phyloP scores from a whole-genome alignment of 2,329 filamentous ascomycete genomes.

The Colletotrichum aenigma region DNA sequence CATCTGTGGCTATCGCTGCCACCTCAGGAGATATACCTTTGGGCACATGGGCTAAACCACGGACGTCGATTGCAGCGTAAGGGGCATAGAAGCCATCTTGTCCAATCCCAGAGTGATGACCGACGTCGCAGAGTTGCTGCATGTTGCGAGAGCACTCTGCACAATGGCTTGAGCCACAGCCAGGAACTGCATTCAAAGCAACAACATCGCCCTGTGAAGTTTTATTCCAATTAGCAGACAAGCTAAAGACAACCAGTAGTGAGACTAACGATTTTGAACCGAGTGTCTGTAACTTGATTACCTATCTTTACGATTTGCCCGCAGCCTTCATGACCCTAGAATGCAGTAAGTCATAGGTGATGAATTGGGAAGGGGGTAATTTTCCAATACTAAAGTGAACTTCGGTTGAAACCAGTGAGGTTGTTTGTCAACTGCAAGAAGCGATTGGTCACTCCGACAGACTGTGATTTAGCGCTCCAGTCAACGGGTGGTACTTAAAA shows the following conservation, averaged over 20 bases:
- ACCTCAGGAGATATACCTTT: slow-evolving; percentile 28
- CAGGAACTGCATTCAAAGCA: slow-evolving; percentile 32
- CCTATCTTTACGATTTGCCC: slow-evolving; percentile 27
- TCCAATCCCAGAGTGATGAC: slow-evolving; percentile 46
- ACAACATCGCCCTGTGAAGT: slow-evolving; percentile 31
- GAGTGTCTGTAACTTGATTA: slow-evolving; percentile 7
- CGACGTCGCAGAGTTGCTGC: slow-evolving; percentile 37
- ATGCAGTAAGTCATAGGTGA: not conserved
- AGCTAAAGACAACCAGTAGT: not conserved
- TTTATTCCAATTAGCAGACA: not conserved
- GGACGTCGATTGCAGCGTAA: slow-evolving; percentile 34
- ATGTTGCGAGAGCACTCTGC: slow-evolving; percentile 43
- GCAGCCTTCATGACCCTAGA: slow-evolving; percentile 29
- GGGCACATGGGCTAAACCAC: slow-evolving; percentile 24
- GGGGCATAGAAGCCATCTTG: slow-evolving; percentile 47
- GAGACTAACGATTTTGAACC: slow-evolving; percentile 21
- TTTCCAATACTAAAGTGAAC: slow-evolving; percentile 24
- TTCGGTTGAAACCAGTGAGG: slow-evolving; percentile 31
- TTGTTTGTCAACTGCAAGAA: slow-evolving; percentile 31
- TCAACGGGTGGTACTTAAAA: not conserved
- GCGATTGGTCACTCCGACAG: slow-evolving; percentile 35
- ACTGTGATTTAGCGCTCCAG: slow-evolving; percentile 19
- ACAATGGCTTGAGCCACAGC: slow-evolving; percentile 34
- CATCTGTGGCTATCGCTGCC: slow-evolving; percentile 43
- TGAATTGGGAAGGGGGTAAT: not conserved